phyloP scores from a whole-genome alignment of 1,284 basidiomycete genomes.

The Sutorius eximius region DNA sequence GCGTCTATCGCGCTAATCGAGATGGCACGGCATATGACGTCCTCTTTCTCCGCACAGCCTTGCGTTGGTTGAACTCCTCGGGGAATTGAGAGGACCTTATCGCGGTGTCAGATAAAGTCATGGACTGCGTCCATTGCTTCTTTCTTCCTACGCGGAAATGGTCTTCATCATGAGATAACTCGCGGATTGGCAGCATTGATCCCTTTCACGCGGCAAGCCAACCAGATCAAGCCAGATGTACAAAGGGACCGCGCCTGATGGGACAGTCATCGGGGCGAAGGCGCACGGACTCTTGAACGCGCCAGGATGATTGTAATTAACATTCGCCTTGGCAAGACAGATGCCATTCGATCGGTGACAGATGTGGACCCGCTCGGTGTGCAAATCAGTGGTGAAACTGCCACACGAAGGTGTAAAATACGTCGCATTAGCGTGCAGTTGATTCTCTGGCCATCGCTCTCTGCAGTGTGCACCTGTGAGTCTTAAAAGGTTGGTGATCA shows the following conservation, averaged over 20 bases:
- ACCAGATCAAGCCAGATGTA: not conserved
- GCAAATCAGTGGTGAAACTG: constrained; percentile 1
- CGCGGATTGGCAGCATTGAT: not conserved
- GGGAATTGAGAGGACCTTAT: constrained; percentile 21
- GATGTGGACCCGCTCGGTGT: not conserved
- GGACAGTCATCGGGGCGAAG: not conserved
- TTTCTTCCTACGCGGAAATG: constrained; percentile 18
- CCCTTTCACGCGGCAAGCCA: not conserved
- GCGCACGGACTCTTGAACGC: not conserved
- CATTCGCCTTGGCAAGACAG: constrained; percentile 11
- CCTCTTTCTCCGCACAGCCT: constrained; percentile 9
- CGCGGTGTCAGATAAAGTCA: constrained; percentile 13
- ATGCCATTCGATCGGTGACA: constrained; percentile 6
- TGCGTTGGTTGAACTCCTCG: constrained; percentile 15
- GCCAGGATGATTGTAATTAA: not conserved
- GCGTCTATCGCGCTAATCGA: not conserved
- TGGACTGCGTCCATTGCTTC: not conserved
- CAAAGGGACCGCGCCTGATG: not conserved
- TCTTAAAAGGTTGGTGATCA: not conserved
- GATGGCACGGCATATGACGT: constrained; percentile 13
- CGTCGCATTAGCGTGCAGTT: not conserved
- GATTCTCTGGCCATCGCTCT: too few species aligned
- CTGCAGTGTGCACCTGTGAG: not conserved
- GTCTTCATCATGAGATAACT: constrained; percentile 4
- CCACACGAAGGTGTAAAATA: constrained; percentile 1